Base-by-base conservation (phyloP, 495 filamentous ascomycete genomes). In the Trypethelium eluteriae region DNA sequence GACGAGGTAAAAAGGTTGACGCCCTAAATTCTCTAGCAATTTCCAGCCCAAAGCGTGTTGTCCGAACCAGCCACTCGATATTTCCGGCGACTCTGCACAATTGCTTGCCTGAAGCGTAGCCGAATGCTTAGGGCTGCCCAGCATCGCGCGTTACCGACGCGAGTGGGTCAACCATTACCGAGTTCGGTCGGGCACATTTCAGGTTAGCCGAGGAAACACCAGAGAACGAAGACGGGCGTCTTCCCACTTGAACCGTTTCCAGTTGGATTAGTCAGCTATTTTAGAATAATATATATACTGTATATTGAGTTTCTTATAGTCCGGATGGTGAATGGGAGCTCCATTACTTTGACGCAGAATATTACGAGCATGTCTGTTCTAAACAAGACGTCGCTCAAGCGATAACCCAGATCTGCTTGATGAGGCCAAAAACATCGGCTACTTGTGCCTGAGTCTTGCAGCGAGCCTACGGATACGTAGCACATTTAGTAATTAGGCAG, bases 171-270 rank as follows among this genome's bases (percentile, higher is more conserved):
- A 18, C 53, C 53, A 36, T n/a, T 59, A 59, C 14, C 53, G 53
- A 59, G 53, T 59, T 59, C 53, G 53, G 53, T 59, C 32, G 53
- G 53, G 53, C 53, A 59, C 53, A 32, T 32, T 35, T 59, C 32
- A 36, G 53, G 53, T 59, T 59, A 59, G 53, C 53, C 53, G 53
- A 59, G 53, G 53, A 59, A 59, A 59, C 53, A 59, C 53, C 6
- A 59, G 25, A 36, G 53, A 59, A 59, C 53, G 5, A n/a, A 59
- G 32, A 5, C 53, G 36, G 53, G 32, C 32, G 6, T 59, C 53
- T 59, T 59, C 53, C 53, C 53, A 59, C 53, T 59, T 59, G 53
- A 59, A 59, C 53, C 53, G 53, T 59, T 59, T 36, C 53, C 53
- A 59, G 53, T 59, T 59, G 32, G 53, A 59, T 59, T 59, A 59